Evolutionary conservation across 1,284 basidiomycete genomes (phyloP).

Genomic region (Lentinula novae-zelandiae): DNA sequence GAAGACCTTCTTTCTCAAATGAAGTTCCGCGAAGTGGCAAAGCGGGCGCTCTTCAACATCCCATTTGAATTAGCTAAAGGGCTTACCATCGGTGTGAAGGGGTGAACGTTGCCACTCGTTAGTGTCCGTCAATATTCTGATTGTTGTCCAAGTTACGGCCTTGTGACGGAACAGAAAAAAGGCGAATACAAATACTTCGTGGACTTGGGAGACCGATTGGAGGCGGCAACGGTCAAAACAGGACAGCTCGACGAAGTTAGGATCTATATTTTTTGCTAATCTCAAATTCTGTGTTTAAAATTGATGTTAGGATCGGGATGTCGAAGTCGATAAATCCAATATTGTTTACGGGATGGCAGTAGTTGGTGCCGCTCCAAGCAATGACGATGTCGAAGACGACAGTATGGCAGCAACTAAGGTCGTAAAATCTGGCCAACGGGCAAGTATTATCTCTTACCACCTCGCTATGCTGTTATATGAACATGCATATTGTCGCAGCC

Average conservation of each 20-base stretch:
- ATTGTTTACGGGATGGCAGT: constrained; percentile 62
- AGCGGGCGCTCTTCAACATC: constrained; percentile 83
- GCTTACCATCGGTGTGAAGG: constrained; percentile 88
- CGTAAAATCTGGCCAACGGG: constrained; percentile 49
- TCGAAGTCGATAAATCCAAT: constrained; percentile 52
- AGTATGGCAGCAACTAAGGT: constrained; percentile 30
- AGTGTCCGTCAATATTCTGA: constrained; percentile 6
- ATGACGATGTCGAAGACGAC: constrained; percentile 36
- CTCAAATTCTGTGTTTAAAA: not conserved
- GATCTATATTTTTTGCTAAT: not conserved
- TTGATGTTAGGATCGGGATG: constrained; percentile 48
- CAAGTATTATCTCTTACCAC: constrained; percentile 25
- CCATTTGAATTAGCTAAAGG: constrained; percentile 78
- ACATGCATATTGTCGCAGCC: constrained; percentile 40
- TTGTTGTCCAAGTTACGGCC: constrained; percentile 60
- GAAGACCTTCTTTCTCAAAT: constrained; percentile 82
- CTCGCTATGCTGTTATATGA: not conserved
- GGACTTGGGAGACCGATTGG: constrained; percentile 74
- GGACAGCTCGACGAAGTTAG: constrained; percentile 77
- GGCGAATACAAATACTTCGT: constrained; percentile 78
- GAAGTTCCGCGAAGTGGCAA: constrained; percentile 83
- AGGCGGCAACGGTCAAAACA: constrained; percentile 68
- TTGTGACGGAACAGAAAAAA: constrained; percentile 84
- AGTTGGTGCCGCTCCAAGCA: constrained; percentile 44
- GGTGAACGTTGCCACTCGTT: constrained; percentile 43